Percentiles rank a stretch among this genome's conserved stretches.
Evolutionary conservation across 2,329 filamentous ascomycete species (phyloP).

Genomic region (Pestalotiopsis sp.): DNA sequence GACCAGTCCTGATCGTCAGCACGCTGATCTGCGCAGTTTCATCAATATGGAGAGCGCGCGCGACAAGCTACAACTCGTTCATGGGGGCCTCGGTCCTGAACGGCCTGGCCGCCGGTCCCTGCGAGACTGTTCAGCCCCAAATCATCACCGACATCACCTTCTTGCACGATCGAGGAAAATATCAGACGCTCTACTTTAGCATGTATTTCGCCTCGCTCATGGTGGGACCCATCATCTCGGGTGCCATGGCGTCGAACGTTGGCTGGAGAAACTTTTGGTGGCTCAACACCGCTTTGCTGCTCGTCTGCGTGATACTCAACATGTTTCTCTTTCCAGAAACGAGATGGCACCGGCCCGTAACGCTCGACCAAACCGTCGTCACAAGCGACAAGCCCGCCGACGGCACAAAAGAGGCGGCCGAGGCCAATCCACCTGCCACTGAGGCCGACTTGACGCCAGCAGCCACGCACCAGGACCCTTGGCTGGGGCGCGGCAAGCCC

Average conservation of each 20-base stretch:
- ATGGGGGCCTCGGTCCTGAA: slow-evolving; percentile 60
- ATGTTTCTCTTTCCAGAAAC: slow-evolving; percentile 67
- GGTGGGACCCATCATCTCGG: slow-evolving; percentile 42
- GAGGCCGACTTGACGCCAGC: slow-evolving; percentile 24
- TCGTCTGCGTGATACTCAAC: slow-evolving; percentile 49
- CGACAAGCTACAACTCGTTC: slow-evolving; percentile 61
- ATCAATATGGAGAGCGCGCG: slow-evolving; percentile 56
- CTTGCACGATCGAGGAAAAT: slow-evolving; percentile 65
- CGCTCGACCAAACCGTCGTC: slow-evolving; percentile 21
- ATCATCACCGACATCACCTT: slow-evolving; percentile 69
- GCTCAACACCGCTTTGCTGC: slow-evolving; percentile 61
- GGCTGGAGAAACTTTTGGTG: slow-evolving; percentile 69
- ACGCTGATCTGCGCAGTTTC: slow-evolving; percentile 44
- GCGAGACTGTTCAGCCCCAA: slow-evolving; percentile 63
- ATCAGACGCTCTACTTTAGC: slow-evolving; percentile 55
- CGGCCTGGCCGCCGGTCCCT: slow-evolving; percentile 63
- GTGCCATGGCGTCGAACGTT: slow-evolving; percentile 59
- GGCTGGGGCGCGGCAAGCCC: slow-evolving; percentile 57
- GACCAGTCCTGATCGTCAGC: slow-evolving; percentile 48
- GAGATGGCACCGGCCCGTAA: slow-evolving; percentile 53
- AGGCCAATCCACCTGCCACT: background rate
- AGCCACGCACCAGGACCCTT: slow-evolving; percentile 52
- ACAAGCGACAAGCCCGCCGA: background rate
- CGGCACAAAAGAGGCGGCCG: background rate
- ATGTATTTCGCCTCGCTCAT: slow-evolving; percentile 65